These are phyloP conservation scores for Phoenix dactylifera DNA, from an alignment of 176 grass and related monocot genomes.

Conservation along the genomic window DNA sequence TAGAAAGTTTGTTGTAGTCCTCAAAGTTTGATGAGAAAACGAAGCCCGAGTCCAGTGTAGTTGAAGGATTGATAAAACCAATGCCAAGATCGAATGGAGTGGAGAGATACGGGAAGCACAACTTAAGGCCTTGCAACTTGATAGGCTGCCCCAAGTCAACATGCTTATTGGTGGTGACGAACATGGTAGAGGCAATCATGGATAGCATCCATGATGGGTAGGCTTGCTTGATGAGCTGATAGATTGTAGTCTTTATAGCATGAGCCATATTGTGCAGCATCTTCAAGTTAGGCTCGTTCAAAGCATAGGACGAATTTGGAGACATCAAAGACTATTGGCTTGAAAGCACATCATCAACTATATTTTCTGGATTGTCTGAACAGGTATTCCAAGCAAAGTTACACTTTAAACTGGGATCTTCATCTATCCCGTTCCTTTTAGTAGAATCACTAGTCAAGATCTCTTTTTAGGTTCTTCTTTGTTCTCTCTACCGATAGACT, in stretches of 20 bases:
- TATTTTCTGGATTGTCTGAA: slow-evolving; percentile 34
- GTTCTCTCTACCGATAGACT: slow-evolving; percentile 29
- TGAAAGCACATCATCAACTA: slow-evolving; percentile 33
- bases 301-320: too few relatives aligned
- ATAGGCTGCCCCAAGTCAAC: slow-evolving; percentile 14
- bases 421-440: slow-evolving; percentile 18
- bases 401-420: slow-evolving; percentile 20
- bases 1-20: slow-evolving; percentile 41
- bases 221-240: slow-evolving; percentile 27
- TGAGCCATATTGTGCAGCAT: too few relatives aligned
- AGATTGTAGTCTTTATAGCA: too few relatives aligned
- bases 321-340: background rate
- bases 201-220: slow-evolving; percentile 37
- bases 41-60: slow-evolving; percentile 33
- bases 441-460: slow-evolving; percentile 28
- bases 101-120: slow-evolving; percentile 9
- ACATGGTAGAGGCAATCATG: slow-evolving; percentile 38
- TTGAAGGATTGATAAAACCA: slow-evolving; percentile 33
- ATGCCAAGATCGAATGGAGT: slow-evolving; percentile 51
- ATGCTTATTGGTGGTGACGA: slow-evolving; percentile 28
- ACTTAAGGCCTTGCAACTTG: slow-evolving; percentile 27
- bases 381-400: slow-evolving; percentile 29
- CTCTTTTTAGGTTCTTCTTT: slow-evolving; percentile 42
- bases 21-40: slow-evolving; percentile 31
- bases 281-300: too few relatives aligned